phyloP scores from a whole-genome alignment of 1,284 basidiomycete species.

The Heterobasidion irregulare region DNA sequence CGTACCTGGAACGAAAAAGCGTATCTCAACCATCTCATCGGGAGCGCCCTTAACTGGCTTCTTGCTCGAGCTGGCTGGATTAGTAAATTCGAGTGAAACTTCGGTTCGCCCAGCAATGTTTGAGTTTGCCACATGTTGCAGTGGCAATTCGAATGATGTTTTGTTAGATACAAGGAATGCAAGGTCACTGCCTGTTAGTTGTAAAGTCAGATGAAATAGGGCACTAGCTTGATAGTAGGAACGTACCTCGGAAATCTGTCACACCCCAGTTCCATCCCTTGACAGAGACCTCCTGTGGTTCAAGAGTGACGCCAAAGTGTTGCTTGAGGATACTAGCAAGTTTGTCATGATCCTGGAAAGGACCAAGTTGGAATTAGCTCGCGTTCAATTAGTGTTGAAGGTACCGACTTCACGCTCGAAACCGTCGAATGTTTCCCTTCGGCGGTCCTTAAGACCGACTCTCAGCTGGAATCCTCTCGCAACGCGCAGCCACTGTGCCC shows the following conservation, averaged over 20 bases:
- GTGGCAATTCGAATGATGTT: conserved; percentile 87
- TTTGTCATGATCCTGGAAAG: conserved; percentile 72
- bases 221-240: background rate
- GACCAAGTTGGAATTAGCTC: background rate
- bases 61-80: conserved; percentile 36
- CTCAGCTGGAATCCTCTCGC: conserved; percentile 89
- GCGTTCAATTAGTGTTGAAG: conserved; percentile 6
- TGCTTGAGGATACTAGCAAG: conserved; percentile 72
- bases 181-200: conserved; percentile 69
- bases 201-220: background rate
- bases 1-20: conserved; percentile 90
- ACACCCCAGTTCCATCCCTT: conserved; percentile 99
- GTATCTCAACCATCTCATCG: conserved; percentile 94
- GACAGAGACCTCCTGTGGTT: conserved; percentile 81
- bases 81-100: conserved; percentile 91
- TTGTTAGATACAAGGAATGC: conserved; percentile 89
- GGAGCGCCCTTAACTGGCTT: conserved; percentile 38
- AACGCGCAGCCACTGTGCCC: conserved; percentile 86
- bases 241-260: conserved; percentile 85
- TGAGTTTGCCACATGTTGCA: conserved; percentile 87
- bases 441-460: conserved; percentile 71
- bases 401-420: conserved; percentile 79
- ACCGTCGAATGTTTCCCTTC: conserved; percentile 86
- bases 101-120: conserved; percentile 97
- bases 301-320: conserved; percentile 80